Evolutionary conservation across 2,329 filamentous ascomycete genomes (phyloP), one percentile per base, ranked within the genome.

Genomic region (Aspergillus chevalieri): DNA sequence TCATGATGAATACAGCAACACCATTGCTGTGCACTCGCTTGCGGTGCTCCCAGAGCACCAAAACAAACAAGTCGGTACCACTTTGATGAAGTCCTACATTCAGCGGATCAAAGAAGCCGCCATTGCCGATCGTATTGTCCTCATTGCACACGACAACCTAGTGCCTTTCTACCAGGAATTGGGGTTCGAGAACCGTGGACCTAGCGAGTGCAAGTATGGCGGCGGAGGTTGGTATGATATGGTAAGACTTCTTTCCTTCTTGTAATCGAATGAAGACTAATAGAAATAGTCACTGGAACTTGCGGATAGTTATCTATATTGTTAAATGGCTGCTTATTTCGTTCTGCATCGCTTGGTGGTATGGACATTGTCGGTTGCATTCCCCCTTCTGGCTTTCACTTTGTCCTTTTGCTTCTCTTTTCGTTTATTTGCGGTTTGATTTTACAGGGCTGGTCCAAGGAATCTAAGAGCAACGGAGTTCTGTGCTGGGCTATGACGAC

Each of bases 151-250:
- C 63, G 84, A 89, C 52, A 79, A 84, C 49, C 74, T 92, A 34
- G 74, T 92, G 22, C 73, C 74, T 1, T 95, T 87, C 66, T 96
- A 95, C 65, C 79, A 85, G 65, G 78, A 78, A n/a, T 78, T 89
- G 57, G 83, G 89, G 0, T 95, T 93, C 65, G 74, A 74, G 57
- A 81, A 85, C 57, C 69, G 77, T 26, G 89, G 90, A 0, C 73
- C 77, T 45, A 93, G 89, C 66, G 72, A 80, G 52, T 85, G 82
- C 46, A 75, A 80, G 50, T 90, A 89, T 70, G 86, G 84, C 17
- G 89, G 89, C 34, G 87, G 89, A 28, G 84, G 82, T 15, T 95
- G 90, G 89, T 78, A 82, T 58, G 84, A 93, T 65, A 83, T 95
- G 87, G 86, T 90, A 66, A 67, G 76, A 55, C 52, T 47, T 43